Conservation (phyloP, 148 eudicot species). For the Suaeda aralocaspica region DNA sequence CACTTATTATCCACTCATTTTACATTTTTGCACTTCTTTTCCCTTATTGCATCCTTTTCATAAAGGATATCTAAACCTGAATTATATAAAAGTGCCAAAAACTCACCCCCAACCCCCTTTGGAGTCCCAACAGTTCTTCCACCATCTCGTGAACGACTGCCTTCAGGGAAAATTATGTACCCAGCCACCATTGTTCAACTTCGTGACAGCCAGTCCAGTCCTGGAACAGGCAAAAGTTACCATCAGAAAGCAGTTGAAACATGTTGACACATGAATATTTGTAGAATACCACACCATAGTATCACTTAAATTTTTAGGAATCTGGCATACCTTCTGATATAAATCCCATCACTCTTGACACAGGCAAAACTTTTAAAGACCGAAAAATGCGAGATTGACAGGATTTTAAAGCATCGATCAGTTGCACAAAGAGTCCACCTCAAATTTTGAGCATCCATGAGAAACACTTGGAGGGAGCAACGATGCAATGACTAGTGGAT, state of each 20-base stretch:
- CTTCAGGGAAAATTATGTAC: constrained; percentile 98
- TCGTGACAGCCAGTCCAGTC: constrained; percentile 94
- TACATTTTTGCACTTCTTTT: too few relatives aligned
- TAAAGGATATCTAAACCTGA: background rate
- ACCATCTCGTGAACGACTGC: constrained; percentile 92
- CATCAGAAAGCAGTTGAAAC: constrained; percentile 7
- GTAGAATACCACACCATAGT: background rate
- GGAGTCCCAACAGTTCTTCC: constrained; percentile 69
- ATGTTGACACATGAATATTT: constrained; percentile 10
- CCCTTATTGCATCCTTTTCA: background rate
- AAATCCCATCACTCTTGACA: constrained; percentile 86
- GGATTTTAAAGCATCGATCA: constrained; percentile 87
- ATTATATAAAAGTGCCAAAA: background rate
- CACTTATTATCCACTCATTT: too few relatives aligned
- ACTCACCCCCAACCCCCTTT: constrained; percentile 86
- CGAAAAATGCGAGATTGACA: constrained; percentile 83
- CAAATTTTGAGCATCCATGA: constrained; percentile 70
- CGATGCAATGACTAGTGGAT: constrained; percentile 80
- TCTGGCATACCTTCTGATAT: constrained; percentile 68
- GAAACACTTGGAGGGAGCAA: constrained; percentile 67
- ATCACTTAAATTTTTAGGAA: background rate
- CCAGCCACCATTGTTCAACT: constrained; percentile 86
- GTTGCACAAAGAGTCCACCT: constrained; percentile 96
- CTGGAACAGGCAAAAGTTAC: constrained; percentile 31
- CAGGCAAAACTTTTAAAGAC: constrained; percentile 81